Evolutionary conservation across 371 early-diverging fungal genomes (phyloP), one percentile per base, ranked within the genome.

Genomic region (Mortierella sp.): DNA sequence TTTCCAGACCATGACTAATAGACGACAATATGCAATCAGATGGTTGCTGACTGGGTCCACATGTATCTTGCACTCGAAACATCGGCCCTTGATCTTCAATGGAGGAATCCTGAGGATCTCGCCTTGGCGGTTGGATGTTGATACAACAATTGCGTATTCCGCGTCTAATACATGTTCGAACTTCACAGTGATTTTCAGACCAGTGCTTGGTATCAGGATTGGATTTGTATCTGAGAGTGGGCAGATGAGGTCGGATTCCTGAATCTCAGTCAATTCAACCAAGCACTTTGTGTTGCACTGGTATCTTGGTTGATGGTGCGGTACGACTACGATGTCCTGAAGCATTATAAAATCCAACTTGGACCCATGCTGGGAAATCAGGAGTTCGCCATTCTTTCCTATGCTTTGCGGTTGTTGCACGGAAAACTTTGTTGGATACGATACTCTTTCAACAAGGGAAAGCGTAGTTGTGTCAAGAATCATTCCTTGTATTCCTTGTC

Each of bases 1-100:
- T 17, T 31, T 37, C 53, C 53, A 52, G 4, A 52, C 37, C 53
- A 52, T 37, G 31, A 52, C 31, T 10, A 34, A 34, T 34, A 4
- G 7, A 52, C 41, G 17, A 9, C 16, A 41, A 41, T 16, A 6
- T 16, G 41, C 16, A 41, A 41, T 17, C 41, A 41, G 16, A 41
- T 41, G 17, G 16, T 16, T 17, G 41, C 41, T 41, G 41, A 34
- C 10, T 34, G 34, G 34, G 34, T 34, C 34, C 34, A 34, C 17
- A 41, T 34, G 34, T 34, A 34, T 7, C 4, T 34, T 34, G 34
- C 34, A 34, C 34, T 34, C 34, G 34, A 34, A 4, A 34, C 34
- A 41, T 41, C 16, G 41, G 16, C 16, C 34, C 34, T 10, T 4
- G 34, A 34, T 34, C 34, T 34, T 34, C 34, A 34, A 41, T 16